Evolutionary conservation across 192 early-diverging fungal species (phyloP), one percentile per base, ranked within the genome.

Genomic region (Diversispora epigaea): DNA sequence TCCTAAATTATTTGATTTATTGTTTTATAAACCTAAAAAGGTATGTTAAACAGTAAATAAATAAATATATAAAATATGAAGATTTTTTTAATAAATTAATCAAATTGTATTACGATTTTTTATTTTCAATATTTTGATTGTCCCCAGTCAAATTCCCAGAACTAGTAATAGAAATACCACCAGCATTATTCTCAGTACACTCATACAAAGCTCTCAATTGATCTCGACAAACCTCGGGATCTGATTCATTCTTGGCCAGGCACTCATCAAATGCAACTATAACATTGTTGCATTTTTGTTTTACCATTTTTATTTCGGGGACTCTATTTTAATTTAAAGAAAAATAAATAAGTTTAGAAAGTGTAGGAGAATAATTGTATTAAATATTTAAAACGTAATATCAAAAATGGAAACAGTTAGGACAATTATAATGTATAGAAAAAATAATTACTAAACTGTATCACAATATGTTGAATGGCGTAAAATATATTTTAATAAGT

Each of bases 1-100:
- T 57, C 80, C 77, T n/a, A 78, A 68, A 49, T 7, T 82, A 47
- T 80, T 84, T 77, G 83, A 84, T 69, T 63, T 68, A 15, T 65
- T 84, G 43, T 84, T 76, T 32, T 68, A 77, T 55, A 41, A 19
- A 67, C 39, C 14, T 12, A 46, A 41, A 46, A 43, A 67, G 39
- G 65, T 22, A 67, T 45, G 57, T 60, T 3, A 60, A 10, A 12
- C 57, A 2, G 25, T 32, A 32, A 32, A 32, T 32, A 32, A 32
- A 32, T 32, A 32, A 32, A 32, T 32, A 32, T 32, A 32, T n/a
- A n/a, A n/a, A n/a, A n/a, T n/a, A n/a, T n/a, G n/a, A n/a, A n/a
- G n/a, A n/a, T n/a, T n/a, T n/a, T n/a, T n/a, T n/a, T n/a, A n/a
- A n/a, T n/a, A n/a, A n/a, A n/a, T n/a, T n/a, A n/a, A n/a, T n/a